Evolutionary conservation across 441 rosid genomes (phyloP), one percentile per base, ranked within the genome.

Genomic region (Erodium texanum): DNA sequence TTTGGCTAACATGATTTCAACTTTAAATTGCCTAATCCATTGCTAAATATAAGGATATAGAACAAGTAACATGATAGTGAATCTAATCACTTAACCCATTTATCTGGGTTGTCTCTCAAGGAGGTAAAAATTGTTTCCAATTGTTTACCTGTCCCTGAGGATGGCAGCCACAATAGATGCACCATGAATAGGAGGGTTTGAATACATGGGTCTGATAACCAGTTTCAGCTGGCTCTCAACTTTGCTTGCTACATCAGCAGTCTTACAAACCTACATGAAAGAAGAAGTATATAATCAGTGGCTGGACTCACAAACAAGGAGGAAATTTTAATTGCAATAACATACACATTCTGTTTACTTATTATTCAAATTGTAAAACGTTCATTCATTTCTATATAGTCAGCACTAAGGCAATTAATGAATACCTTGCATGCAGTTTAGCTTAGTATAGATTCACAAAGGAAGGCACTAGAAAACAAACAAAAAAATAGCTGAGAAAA

Each of bases 171-270:
- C 97, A 58, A 89, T 91, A 1, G 97, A 90, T 66, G 96, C 97
- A 71, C 99, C 97, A 50, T 89, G 99, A 52, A 91, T 86, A 23
- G 99, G 97, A 38, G 99, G 99, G 48, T 82, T 91, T 50, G 97
- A 94, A 80, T 89, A 94, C 93, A 89, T 86, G 70, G 99, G 96
- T 77, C 97, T 84, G 74, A 94, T 87, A 61, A 94, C 89, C 52
- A 87, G 86, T 74, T 85, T 89, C 81, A 94, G 83, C 69, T 94
- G 99, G 84, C 97, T 87, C 70, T 94, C 99, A 66, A 94, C 98
- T 73, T 62, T 87, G 45, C 84, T 72, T 0, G 98, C 95, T 14
- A 88, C 89, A 80, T 87, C 98, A 68, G 96, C 86, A 68, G 90
- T 75, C 80, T 81, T 87, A 83, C 96, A 94, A 20, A 92, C 99